These are phyloP conservation scores for Alternaria brassicicola DNA, from an alignment of 2,329 filamentous ascomycete species.

Conservation along the genomic window DNA sequence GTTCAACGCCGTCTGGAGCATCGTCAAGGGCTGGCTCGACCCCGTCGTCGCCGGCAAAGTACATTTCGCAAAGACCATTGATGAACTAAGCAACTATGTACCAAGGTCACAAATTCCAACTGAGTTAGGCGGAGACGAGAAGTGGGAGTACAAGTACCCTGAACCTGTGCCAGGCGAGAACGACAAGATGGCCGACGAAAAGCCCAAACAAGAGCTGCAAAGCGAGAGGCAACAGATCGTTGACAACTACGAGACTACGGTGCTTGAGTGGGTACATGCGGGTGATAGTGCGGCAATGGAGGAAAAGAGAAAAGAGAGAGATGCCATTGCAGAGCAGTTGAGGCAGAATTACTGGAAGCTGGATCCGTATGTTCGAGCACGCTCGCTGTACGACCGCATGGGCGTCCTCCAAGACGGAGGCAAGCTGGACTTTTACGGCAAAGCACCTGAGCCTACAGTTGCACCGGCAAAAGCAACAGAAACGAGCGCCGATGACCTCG, in stretches of 20 bases:
- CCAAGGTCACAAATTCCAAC: slow-evolving; percentile 72
- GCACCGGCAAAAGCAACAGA: slow-evolving; percentile 17
- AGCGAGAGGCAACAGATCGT: slow-evolving; percentile 69
- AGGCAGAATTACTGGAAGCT: slow-evolving; percentile 83
- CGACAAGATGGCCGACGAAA: slow-evolving; percentile 67
- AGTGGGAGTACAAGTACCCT: slow-evolving; percentile 81
- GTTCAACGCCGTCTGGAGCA: slow-evolving; percentile 96
- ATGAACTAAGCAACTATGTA: slow-evolving; percentile 81
- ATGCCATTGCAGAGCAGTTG: slow-evolving; percentile 67
- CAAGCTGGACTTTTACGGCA: slow-evolving; percentile 72
- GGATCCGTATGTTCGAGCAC: slow-evolving; percentile 84
- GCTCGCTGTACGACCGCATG: slow-evolving; percentile 81
- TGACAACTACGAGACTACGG: slow-evolving; percentile 74
- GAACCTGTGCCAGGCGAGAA: slow-evolving; percentile 82
- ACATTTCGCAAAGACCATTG: slow-evolving; percentile 82
- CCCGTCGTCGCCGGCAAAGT: slow-evolving; percentile 95
- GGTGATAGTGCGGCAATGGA: slow-evolving; percentile 46
- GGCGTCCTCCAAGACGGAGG: slow-evolving; percentile 74
- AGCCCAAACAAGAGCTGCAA: slow-evolving; percentile 67
- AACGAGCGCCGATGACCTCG: slow-evolving; percentile 45
- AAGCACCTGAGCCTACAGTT: slow-evolving; percentile 21
- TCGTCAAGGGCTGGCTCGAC: slow-evolving; percentile 95
- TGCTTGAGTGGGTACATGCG: slow-evolving; percentile 74
- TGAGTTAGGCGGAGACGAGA: slow-evolving; percentile 84
- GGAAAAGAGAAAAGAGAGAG: slow-evolving; percentile 64